Base-by-base conservation (phyloP, 2,329 filamentous ascomycete genomes). In the Fusarium sp. region DNA sequence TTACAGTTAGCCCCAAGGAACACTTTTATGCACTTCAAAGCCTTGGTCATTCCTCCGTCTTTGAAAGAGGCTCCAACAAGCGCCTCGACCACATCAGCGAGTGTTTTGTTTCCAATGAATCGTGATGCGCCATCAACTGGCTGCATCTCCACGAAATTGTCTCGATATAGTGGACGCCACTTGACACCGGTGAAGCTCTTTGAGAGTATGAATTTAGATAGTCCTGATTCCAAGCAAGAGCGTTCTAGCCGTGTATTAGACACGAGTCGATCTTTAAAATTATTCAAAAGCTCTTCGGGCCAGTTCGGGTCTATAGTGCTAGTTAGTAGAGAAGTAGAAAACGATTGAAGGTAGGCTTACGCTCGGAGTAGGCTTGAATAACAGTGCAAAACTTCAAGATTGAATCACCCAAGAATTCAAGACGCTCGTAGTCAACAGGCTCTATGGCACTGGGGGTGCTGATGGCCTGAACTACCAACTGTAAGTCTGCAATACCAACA, bases 1-100 rank as follows among this genome's bases (percentile, higher is more conserved):
- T 62, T 3, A 86, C 77, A 52, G 91, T 53, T 62, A 7, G 55
- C 86, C 0, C 86, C 85, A 2, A 97, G 78, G 69, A 98, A 91
- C 2, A 90, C 77, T 5, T 85, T 83, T 15, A 96, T 85, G 77
- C 91, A 94, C 3, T 80, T 73, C 18, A 91, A 79, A 0, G 91
- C 91, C 69, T 88, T 90, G 0, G 81, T 49, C 16, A 92, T 81
- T 0, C 92, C 92, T 2, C 92, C 92, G 55, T 92, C 87, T 2
- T 92, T 65, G 72, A 87, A 94, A 0, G 92, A 87, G 1, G 90
- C 92, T 2, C 94, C 95, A 22, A 98, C 91, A 0, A 98, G 83
- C 0, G 94, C 88, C 69, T 98, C 95, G 1, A 97, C 86, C 0
- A 98, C 90, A 74, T 98, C 95, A 6, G 95, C 95, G 10, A 98